phyloP scores from a whole-genome alignment of 768 basidiomycete genomes.

The Tylopilus rubrobrunneus region DNA sequence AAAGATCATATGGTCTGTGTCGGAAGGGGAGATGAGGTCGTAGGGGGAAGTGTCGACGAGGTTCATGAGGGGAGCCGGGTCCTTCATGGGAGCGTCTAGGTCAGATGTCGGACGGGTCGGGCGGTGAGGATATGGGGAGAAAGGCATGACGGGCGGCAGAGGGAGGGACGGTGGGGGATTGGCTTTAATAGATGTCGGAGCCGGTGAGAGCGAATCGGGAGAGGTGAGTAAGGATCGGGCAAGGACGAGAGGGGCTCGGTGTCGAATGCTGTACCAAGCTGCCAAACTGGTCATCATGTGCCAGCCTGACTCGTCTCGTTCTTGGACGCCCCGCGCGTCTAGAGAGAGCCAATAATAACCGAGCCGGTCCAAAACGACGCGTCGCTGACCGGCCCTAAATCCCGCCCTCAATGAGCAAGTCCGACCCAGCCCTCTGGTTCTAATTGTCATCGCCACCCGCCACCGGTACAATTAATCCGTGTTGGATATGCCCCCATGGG shows the following conservation, averaged over 20 bases:
- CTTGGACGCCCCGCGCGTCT: too few species aligned
- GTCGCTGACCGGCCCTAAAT: conserved; percentile 23
- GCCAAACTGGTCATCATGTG: conserved; percentile 37
- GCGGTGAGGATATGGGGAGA: conserved; percentile 36
- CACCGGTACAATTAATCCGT: conserved; percentile 26
- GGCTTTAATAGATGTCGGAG: conserved; percentile 39
- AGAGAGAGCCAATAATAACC: too few species aligned
- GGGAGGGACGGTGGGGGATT: conserved; percentile 13
- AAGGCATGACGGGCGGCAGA: conserved; percentile 40
- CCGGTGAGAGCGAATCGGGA: conserved; percentile 28
- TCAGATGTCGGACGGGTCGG: conserved; percentile 20
- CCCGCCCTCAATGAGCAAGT: not conserved
- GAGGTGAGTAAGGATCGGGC: conserved; percentile 26
- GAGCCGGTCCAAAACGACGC: too few species aligned
- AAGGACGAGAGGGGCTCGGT: conserved; percentile 45
- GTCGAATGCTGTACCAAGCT: conserved; percentile 29
- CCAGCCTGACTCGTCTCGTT: conserved; percentile 41
- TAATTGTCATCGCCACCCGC: conserved; percentile 35
- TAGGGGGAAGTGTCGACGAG: conserved; percentile 42
- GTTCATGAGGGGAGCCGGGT: conserved; percentile 26
- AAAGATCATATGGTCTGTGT: conserved; percentile 34
- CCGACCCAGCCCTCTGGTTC: conserved; percentile 9
- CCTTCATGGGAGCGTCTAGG: conserved; percentile 28
- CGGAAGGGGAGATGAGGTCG: conserved; percentile 33
- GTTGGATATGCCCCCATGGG: conserved; percentile 2